Evolutionary conservation across 768 basidiomycete genomes (phyloP), one percentile per base, ranked within the genome.

Genomic region (Mycena sanguinolenta): DNA sequence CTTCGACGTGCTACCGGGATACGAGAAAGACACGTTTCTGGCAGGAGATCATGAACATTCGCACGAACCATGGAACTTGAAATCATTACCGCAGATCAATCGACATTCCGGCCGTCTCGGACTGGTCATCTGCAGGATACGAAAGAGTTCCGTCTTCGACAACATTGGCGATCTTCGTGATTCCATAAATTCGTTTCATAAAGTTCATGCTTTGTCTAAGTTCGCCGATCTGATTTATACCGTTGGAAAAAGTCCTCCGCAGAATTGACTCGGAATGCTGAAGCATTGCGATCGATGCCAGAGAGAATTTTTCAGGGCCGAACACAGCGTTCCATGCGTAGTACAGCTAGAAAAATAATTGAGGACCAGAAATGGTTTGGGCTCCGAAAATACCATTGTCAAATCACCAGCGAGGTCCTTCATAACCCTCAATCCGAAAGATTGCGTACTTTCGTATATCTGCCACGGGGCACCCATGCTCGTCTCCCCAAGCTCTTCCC

Each of bases 21-120:
- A 91, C 13, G 79, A 75, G 67, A 91, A 91, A 0, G 79, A 79
- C 0, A 91, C 83, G 58, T 89, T 74, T 23, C 90, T 91, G 61
- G 19, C 36, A 28, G 50, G 19, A 34, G 21, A 55, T 17, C 12
- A 25, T 58, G 21, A 65, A 28, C 50, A 28, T 25, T 27, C 14
- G 34, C 36, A 42, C n/a, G 52, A 25, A 44, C 7, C 52, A 38
- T 14, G 64, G 30, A 17, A 9, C 53, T 65, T 16, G n/a, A 68
- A 32, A 52, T 32, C 12, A 38, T 17, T 72, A 80, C 80, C 67
- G 72, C 23, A 81, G 58, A 52, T 80, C 77, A 27, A 82, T 73
- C 1, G 73, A 70, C 81, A 82, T 81, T 0, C 80, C 80, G 21
- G 58, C 60, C 58, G 16, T 44, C 16, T 75, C 71, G 16, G 69